Base-by-base conservation (phyloP, 768 basidiomycete genomes). In the Tricholoma sp. region DNA sequence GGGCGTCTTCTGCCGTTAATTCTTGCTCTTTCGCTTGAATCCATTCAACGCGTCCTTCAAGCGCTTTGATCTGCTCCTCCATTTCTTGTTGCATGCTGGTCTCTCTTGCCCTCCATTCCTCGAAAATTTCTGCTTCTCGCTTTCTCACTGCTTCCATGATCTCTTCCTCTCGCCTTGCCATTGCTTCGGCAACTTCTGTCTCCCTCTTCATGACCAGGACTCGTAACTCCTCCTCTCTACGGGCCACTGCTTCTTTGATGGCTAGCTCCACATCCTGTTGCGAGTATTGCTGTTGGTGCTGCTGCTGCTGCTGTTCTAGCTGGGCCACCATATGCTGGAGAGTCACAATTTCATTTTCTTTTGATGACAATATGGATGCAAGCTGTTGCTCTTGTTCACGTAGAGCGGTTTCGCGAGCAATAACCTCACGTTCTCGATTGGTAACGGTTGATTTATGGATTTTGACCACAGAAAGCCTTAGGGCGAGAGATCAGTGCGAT, bases 141-240 rank as follows among this genome's bases (percentile, higher is more conserved):
- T 72, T 72, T 27, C 83, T 72, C 5, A 91, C 83, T 1, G 86
- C 85, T 16, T 81, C 79, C 76, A 88, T 77, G 41, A 90, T 83
- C 66, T 88, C 88, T 55, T 85, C 82, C 62, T 91, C 89, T 2
- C 89, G 75, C 53, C 78, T 72, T 22, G 79, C 72, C 75, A 89
- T 88, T 6, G 84, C 83, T 24, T 69, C 71, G 1, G 81, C 83
- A 3, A 91, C 84, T 64, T 89, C 87, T 52, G 83, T 83, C 67
- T 91, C 88, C 31, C 88, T 79, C 64, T 83, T 80, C 65, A 79
- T 75, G 19, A 90, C 82, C 35, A 85, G 75, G 18, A 78, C 71
- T 1, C 87, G 79, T 34, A 91, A 72, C 63, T 89, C 89, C 41
- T 85, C 84, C 62, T 91, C 89, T 2, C 89, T 79, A 52, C 75